Conservation (phyloP, 2,329 filamentous ascomycete genomes). For the Sarocladiaceae sp. region DNA sequence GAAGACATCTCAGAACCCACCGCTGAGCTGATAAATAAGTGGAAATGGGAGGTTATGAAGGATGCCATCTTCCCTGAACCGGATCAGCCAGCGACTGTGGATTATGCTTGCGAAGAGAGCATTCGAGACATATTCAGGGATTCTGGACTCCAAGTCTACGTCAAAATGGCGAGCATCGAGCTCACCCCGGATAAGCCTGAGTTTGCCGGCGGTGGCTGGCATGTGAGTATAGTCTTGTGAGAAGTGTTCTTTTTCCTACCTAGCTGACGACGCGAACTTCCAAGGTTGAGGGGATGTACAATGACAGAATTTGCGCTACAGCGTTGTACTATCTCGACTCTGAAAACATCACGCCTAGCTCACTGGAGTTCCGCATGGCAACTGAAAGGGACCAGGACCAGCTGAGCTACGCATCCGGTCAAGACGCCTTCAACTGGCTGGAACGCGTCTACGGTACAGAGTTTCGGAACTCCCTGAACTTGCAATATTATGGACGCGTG, state of each 20-base stretch:
- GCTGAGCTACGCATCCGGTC: not conserved
- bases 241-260: not conserved
- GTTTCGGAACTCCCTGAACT: not conserved
- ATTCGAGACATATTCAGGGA: slow-evolving; percentile 10
- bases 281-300: slow-evolving; percentile 36
- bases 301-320: slow-evolving; percentile 17
- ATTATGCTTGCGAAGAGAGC: not conserved
- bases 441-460: slow-evolving; percentile 5
- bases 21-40: not conserved
- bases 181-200: slow-evolving; percentile 45
- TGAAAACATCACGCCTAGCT: slow-evolving; percentile 30
- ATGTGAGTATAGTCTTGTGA: slow-evolving; percentile 25
- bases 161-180: slow-evolving; percentile 55
- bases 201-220: slow-evolving; percentile 40
- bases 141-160: slow-evolving; percentile 49
- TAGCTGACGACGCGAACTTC: not conserved
- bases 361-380: slow-evolving; percentile 7
- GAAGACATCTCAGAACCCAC: slow-evolving; percentile 14
- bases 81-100: not conserved
- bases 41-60: not conserved
- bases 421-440: slow-evolving; percentile 9
- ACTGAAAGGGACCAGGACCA: slow-evolving; percentile 1
- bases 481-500: slow-evolving; percentile 9
- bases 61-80: not conserved
- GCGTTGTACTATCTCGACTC: slow-evolving; percentile 14